These are phyloP conservation scores for Fusarium sp. DNA, from an alignment of 2,329 filamentous ascomycete species.

Conservation along the genomic window DNA sequence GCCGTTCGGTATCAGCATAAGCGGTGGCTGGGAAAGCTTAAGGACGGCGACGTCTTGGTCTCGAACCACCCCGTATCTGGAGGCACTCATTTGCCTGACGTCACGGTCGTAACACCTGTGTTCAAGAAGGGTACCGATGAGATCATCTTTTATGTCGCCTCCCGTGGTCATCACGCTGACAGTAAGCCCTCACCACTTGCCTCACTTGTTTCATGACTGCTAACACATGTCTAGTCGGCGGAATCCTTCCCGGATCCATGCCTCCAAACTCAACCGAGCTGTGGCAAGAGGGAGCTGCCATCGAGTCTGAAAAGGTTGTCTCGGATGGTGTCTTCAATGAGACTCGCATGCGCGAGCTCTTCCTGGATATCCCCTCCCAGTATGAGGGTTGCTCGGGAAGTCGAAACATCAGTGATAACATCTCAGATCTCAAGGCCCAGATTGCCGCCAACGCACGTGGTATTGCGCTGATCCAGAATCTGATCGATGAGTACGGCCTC, in stretches of 20 bases:
- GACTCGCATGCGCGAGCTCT: constrained; percentile 75
- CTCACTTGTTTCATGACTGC: not conserved
- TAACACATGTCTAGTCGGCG: constrained; percentile 64
- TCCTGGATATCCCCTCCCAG: constrained; percentile 79
- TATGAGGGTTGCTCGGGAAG: not conserved
- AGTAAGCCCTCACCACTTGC: constrained; percentile 8
- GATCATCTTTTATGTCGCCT: constrained; percentile 47
- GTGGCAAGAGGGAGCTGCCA: constrained; percentile 73
- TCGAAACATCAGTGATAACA: constrained; percentile 65
- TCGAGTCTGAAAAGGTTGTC: constrained; percentile 78
- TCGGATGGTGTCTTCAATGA: constrained; percentile 84
- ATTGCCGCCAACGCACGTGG: constrained; percentile 46
- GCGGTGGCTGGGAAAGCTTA: not conserved
- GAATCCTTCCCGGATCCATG: constrained; percentile 86
- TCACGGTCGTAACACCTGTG: not conserved
- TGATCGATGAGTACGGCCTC: constrained; percentile 81
- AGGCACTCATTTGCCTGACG: not conserved
- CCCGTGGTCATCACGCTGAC: constrained; percentile 51
- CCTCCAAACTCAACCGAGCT: constrained; percentile 78
- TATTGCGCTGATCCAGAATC: constrained; percentile 76
- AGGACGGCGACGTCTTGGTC: not conserved
- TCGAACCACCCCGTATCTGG: not conserved
- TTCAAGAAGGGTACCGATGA: constrained; percentile 36
- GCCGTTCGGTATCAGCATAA: constrained; percentile 42
- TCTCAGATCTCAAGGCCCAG: constrained; percentile 81